A percentile compares a stretch with the other conserved stretches of the same genome.
Conservation (phyloP, 805 yeast species). For the Kodamaea kaohsiungensis region DNA sequence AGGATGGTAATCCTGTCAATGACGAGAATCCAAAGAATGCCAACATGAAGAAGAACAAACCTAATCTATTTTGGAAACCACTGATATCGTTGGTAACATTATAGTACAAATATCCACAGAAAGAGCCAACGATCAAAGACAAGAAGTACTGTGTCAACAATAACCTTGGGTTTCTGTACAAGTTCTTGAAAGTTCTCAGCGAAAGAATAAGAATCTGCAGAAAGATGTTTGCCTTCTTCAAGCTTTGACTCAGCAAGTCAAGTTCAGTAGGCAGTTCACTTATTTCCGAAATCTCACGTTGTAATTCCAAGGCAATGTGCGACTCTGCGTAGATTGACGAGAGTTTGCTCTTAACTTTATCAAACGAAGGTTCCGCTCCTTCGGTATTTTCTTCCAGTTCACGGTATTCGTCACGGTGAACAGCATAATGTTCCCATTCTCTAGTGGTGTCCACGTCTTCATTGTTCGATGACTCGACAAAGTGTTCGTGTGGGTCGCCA, state of each 20-base stretch:
- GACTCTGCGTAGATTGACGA: constrained; percentile 41
- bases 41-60: constrained; percentile 85
- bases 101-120: constrained; percentile 85
- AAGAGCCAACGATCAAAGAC: constrained; percentile 72
- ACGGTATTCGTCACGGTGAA: constrained; percentile 68
- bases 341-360: constrained; percentile 25
- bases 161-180: constrained; percentile 90
- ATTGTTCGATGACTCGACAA: constrained; percentile 21
- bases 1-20: constrained; percentile 86
- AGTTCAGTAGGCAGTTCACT: constrained; percentile 25
- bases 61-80: constrained; percentile 95
- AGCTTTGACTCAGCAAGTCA: constrained; percentile 33
- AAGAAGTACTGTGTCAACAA: constrained; percentile 80
- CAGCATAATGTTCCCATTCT: constrained; percentile 87
- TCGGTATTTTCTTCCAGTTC: constrained; percentile 1
- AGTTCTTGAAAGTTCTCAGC: constrained; percentile 86
- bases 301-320: constrained; percentile 40
- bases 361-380: background rate
- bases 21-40: constrained; percentile 95
- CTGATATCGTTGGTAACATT: constrained; percentile 84
- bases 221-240: constrained; percentile 55
- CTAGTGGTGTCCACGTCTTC: constrained; percentile 59
- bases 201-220: constrained; percentile 75
- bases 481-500: constrained; percentile 30
- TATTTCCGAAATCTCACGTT: constrained; percentile 34